Evolutionary conservation across 2,329 filamentous ascomycete genomes (phyloP), one percentile per base, ranked within the genome.

Genomic region (Trichophyton mentagrophytes): DNA sequence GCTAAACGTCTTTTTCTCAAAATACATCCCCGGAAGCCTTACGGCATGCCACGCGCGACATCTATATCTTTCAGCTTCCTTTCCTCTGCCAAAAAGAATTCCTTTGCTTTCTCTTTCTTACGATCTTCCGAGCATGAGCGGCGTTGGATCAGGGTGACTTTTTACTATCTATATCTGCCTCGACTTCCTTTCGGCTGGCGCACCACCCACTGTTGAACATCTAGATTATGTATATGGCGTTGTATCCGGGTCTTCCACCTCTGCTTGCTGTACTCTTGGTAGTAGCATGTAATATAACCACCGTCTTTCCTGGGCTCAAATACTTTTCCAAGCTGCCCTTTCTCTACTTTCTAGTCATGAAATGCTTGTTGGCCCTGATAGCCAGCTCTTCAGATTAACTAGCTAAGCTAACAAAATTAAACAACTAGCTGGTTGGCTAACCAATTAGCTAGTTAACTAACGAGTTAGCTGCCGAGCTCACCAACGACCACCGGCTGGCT

Each of bases 111-210:
- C 20, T 42, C 33, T 20, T 57, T 22, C 17, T 38, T 57, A 44
- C 38, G 20, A 11, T 40, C 55, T 57, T 13, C 33, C 40, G 33
- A 44, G 38, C 33, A 25, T 57, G 33, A 57, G 20, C 33, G 55
- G 55, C 55, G 55, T 57, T 57, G 55, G 55, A 57, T 57, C 38
- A 27, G 49, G 49, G 13, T 53, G 17, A 30, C 30, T 22, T 30
- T 53, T 53, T 53, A 2, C 22, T 44, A n/a, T 17, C 40, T 44
- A 44, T 44, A 15, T 53, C 49, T 33, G 13, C 49, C 49, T 53
- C 22, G 49, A 53, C 27, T 27, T 20, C 9, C 11, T 9, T 25
- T 22, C 44, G 49, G 49, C 49, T 53, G 49, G 49, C 22, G 49
- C 22, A 33, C 47, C 47, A 42, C 33, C 33, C 46, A 51, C 22